Evolutionary conservation across 31 red algal species (phyloP).

Genomic region (Bonnemaisonia californica): DNA sequence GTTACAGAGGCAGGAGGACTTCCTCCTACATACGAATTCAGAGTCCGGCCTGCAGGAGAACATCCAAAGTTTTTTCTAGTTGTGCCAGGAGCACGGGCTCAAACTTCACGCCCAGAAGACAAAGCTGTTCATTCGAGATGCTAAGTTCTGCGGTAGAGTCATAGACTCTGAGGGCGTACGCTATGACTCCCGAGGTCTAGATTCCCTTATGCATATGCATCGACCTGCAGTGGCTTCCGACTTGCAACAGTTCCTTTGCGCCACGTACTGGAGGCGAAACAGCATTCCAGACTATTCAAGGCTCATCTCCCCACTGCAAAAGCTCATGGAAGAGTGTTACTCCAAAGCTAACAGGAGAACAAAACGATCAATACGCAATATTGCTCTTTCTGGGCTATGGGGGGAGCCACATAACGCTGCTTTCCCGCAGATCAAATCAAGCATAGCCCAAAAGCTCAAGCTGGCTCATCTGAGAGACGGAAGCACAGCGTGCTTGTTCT

Average conservation of each 20-base stretch:
- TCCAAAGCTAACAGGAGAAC: not conserved
- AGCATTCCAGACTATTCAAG: not conserved
- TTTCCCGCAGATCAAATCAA: not conserved
- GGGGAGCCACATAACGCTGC: not conserved
- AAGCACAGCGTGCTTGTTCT: not conserved
- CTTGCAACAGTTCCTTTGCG: not conserved
- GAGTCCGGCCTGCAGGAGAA: not conserved
- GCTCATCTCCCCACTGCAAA: not conserved
- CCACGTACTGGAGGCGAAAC: conserved; percentile 1
- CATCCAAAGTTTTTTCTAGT: not conserved
- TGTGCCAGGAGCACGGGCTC: not conserved
- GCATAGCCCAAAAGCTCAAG: not conserved
- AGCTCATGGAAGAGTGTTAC: not conserved
- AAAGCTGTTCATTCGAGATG: not conserved
- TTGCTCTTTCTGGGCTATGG: not conserved
- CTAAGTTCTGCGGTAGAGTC: no score
- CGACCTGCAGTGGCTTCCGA: not conserved
- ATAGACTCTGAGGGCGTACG: no score
- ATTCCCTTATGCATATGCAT: not conserved
- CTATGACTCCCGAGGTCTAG: no score
- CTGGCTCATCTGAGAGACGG: not conserved
- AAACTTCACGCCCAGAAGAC: not conserved
- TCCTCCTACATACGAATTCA: not conserved
- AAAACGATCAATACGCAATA: not conserved
- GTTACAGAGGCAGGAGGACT: not conserved